Conservation (phyloP, 768 basidiomycete genomes). For the Leucocoprinus leucothites region DNA sequence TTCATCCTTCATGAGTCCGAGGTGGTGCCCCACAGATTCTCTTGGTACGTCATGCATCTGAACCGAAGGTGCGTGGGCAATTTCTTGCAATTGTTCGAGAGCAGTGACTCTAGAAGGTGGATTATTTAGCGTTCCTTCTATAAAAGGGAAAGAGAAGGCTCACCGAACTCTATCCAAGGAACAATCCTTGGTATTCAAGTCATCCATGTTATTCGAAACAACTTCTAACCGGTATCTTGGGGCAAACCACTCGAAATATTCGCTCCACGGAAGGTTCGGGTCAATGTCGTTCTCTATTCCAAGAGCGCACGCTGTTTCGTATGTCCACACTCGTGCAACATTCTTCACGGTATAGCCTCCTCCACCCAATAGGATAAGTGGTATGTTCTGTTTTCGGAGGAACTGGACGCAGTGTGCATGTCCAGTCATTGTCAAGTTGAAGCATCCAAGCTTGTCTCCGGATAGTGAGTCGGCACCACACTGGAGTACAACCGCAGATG, state of each 20-base stretch:
- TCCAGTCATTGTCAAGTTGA: slow-evolving; percentile 94
- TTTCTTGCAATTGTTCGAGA: slow-evolving; percentile 41
- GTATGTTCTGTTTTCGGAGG: slow-evolving; percentile 77
- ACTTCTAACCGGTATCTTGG: slow-evolving; percentile 94
- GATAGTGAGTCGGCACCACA: slow-evolving; percentile 96
- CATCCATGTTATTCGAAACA: slow-evolving; percentile 90
- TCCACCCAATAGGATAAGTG: slow-evolving; percentile 89
- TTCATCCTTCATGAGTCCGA: slow-evolving; percentile 52
- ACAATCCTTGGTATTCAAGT: slow-evolving; percentile 78
- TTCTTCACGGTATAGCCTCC: slow-evolving; percentile 98
- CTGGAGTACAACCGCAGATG: slow-evolving; percentile 86
- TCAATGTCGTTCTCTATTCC: slow-evolving; percentile 79
- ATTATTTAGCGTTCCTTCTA: background rate
- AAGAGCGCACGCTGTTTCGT: slow-evolving; percentile 94
- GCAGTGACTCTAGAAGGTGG: slow-evolving; percentile 28
- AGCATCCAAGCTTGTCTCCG: slow-evolving; percentile 93
- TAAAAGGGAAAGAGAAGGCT: background rate
- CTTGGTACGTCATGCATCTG: slow-evolving; percentile 81
- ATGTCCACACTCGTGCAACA: slow-evolving; percentile 92
- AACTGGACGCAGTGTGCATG: slow-evolving; percentile 92
- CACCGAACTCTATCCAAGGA: slow-evolving; percentile 80
- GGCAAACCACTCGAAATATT: slow-evolving; percentile 97
- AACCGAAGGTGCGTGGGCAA: slow-evolving; percentile 74
- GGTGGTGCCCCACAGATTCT: slow-evolving; percentile 61
- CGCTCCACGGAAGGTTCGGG: slow-evolving; percentile 77